Evolutionary conservation across 805 yeast species (phyloP).

Genomic region (Candida caryicola): DNA sequence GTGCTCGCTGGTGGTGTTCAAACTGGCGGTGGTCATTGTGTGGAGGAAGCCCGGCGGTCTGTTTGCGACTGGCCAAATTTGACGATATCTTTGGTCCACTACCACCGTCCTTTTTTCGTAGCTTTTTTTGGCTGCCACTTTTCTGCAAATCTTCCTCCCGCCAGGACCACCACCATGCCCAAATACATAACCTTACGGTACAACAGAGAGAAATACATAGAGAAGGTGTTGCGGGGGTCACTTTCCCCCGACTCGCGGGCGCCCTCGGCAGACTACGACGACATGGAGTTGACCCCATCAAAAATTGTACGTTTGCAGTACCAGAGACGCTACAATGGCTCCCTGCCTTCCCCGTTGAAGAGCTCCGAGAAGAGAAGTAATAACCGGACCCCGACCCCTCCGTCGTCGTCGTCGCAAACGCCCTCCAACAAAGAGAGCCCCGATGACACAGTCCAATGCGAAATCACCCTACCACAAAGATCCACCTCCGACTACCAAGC

Average conservation of each 20-base stretch:
- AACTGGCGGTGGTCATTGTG: constrained; percentile 23
- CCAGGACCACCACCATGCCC: background rate
- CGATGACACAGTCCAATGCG: background rate
- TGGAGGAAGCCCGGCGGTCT: too few relatives aligned
- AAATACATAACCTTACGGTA: constrained; percentile 1
- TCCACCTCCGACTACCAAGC: constrained; percentile 2
- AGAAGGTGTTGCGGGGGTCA: background rate
- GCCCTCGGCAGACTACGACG: background rate
- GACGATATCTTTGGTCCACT: background rate
- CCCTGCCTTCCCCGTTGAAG: constrained; percentile 4
- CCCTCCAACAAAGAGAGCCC: background rate
- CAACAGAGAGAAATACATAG: background rate
- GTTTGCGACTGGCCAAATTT: background rate
- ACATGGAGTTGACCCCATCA: constrained; percentile 1
- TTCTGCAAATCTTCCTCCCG: background rate
- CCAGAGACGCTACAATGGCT: background rate
- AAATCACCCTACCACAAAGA: constrained; percentile 2
- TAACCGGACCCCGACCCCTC: constrained; percentile 3
- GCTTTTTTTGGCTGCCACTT: background rate
- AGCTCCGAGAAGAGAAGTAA: constrained; percentile 4
- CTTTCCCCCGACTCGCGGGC: background rate
- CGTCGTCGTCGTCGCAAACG: too few relatives aligned
- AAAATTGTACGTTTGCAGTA: constrained; percentile 9
- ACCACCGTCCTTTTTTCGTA: background rate
- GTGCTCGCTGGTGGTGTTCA: constrained; percentile 16